Base-by-base conservation (phyloP, 2,329 filamentous ascomycete species). In the Cladosporium sp. region DNA sequence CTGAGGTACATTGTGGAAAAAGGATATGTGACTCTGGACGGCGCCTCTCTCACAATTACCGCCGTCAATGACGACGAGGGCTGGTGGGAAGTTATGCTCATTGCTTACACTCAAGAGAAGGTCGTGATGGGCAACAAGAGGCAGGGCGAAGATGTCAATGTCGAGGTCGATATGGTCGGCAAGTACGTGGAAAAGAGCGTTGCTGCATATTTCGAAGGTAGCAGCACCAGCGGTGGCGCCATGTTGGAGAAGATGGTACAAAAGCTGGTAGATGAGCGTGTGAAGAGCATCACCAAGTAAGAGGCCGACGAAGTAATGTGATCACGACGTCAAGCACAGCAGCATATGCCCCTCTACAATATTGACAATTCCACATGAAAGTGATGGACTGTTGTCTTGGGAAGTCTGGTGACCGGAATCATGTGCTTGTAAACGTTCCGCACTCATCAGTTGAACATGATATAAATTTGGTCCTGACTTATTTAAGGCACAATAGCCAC, bases 31-130 rank as follows among this genome's bases (percentile, higher is more conserved):
- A 91, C 92, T 44, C 83, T 99, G 51, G 94, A 99, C 71, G 94
- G 94, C 4, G 93, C 94, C 22, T 97, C 92, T 70, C 78, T 99
- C 78, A 99, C 94, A 0, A 83, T 99, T 2, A 97, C 93, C 2
- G 82, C 83, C 64, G 93, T 97, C 28, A 77, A 93, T 67, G 93
- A 97, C 73, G 83, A 85, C 63, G 86, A 88, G 40, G 95, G 91
- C 73, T 97, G 87, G 83, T 88, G 83, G 77, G 94, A 97, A 81
- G 88, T 99, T 50, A 99, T 99, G 94, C 80, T 99, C 61, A 97
- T 99, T 72, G 84, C 89, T 8, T 99, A 99, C 74, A 97, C 94
- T 10, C 94, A 97, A 77, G 90, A 93, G 74, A 89, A 89, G 73
- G 87, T 99, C 15, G 88, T 96, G 15, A 85, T 91, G 62, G 90